phyloP scores from a whole-genome alignment of 2,329 filamentous ascomycete species.

The Diaporthe citriasiana region DNA sequence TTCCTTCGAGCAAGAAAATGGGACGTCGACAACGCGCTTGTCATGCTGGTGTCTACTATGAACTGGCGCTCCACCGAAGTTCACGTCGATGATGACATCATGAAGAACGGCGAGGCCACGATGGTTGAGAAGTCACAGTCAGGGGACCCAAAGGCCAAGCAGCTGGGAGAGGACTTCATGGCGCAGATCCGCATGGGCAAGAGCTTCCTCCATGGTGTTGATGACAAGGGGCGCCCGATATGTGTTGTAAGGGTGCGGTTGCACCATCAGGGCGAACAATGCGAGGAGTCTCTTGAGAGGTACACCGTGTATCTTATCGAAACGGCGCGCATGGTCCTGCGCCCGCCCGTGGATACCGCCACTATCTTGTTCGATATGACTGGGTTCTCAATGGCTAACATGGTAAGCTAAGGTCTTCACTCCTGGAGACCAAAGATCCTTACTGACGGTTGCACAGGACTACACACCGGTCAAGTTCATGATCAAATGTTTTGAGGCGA shows the following conservation, averaged over 20 bases:
- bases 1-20: slow-evolving; percentile 94
- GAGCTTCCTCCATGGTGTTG: slow-evolving; percentile 89
- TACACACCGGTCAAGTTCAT: slow-evolving; percentile 98
- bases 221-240: slow-evolving; percentile 87
- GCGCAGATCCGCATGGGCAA: slow-evolving; percentile 90
- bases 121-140: slow-evolving; percentile 73
- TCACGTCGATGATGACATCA: slow-evolving; percentile 90
- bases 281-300: slow-evolving; percentile 83
- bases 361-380: slow-evolving; percentile 98
- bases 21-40: slow-evolving; percentile 92
- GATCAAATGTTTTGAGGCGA: slow-evolving; percentile 99
- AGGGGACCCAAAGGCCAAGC: slow-evolving; percentile 73
- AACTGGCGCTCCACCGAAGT: slow-evolving; percentile 89
- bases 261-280: slow-evolving; percentile 87
- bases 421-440: background rate
- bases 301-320: slow-evolving; percentile 97
- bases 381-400: slow-evolving; percentile 92
- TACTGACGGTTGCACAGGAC: slow-evolving; percentile 67
- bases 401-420: slow-evolving; percentile 69
- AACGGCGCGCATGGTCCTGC: slow-evolving; percentile 87
- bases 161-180: slow-evolving; percentile 81
- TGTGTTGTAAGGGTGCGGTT: slow-evolving; percentile 87
- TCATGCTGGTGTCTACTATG: slow-evolving; percentile 96
- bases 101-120: slow-evolving; percentile 79
- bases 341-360: slow-evolving; percentile 90